phyloP scores from a whole-genome alignment of 2,329 filamentous ascomycete species.

The Thielaviopsis euricoi region DNA sequence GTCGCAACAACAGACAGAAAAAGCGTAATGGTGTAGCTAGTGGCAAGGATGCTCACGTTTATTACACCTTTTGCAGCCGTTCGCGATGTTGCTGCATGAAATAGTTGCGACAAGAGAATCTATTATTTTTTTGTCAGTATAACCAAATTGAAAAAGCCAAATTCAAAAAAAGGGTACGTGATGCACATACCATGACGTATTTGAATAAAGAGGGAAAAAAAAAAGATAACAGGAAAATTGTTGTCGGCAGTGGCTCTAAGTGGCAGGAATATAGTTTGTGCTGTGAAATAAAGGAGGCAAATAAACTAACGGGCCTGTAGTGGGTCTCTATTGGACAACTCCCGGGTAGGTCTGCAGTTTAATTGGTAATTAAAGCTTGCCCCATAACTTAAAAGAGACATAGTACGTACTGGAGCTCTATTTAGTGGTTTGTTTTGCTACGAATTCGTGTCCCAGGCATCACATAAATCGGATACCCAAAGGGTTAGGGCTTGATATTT shows the following conservation, averaged over 20 bases:
- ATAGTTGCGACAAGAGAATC: not conserved
- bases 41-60: conserved; percentile 28
- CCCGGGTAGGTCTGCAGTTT: no score
- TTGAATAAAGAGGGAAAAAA: not conserved
- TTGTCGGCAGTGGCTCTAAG: conserved; percentile 17
- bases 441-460: no score
- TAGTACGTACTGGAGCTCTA: no score
- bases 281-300: no score
- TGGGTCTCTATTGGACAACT: no score
- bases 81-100: conserved; percentile 26
- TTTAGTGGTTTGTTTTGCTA: no score
- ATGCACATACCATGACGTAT: not conserved
- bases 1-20: conserved; percentile 30
- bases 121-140: not conserved
- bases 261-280: conserved; percentile 11
- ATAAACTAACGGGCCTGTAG: no score
- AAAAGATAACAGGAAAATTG: not conserved
- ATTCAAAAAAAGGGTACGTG: no score
- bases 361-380: no score
- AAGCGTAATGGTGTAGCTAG: conserved; percentile 24
- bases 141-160: not conserved
- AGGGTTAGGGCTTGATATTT: no score
- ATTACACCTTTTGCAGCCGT: conserved; percentile 33
- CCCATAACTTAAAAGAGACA: no score
- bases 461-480: no score